These are phyloP conservation scores for Protomyces inouyei DNA, from an alignment of 1,139 yeast genomes.

Conservation along the genomic window DNA sequence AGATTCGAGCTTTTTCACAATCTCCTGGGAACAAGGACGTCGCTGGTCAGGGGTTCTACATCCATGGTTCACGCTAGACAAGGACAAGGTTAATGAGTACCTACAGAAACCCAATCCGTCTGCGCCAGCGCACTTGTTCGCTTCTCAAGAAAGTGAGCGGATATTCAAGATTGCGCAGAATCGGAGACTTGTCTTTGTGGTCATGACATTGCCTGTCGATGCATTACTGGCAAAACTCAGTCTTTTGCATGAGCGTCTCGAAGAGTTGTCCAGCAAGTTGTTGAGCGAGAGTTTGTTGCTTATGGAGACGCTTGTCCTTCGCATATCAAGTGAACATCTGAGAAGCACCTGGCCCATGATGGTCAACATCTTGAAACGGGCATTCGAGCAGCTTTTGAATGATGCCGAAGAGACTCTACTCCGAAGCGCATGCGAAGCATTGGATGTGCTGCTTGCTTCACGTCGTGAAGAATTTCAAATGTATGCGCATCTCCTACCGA, in stretches of 20 bases:
- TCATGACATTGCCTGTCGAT: slow-evolving; percentile 1
- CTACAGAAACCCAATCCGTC: slow-evolving; percentile 2
- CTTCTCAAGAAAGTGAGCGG: slow-evolving; percentile 1
- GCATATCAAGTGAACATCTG: slow-evolving; percentile 59
- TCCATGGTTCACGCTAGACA: background rate
- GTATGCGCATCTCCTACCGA: slow-evolving; percentile 34
- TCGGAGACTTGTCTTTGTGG: background rate
- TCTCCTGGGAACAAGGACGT: background rate
- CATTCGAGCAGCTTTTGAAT: slow-evolving; percentile 1
- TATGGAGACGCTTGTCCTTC: slow-evolving; percentile 58
- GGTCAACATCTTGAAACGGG: slow-evolving; percentile 35
- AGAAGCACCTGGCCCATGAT: slow-evolving; percentile 67
- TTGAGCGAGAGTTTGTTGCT: slow-evolving; percentile 51
- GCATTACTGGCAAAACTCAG: slow-evolving; percentile 49
- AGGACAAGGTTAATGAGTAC: slow-evolving; percentile 2
- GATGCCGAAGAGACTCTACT: slow-evolving; percentile 52
- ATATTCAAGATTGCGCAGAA: background rate
- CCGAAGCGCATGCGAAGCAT: slow-evolving; percentile 59
- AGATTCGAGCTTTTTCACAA: slow-evolving; percentile 2
- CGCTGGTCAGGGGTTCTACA: background rate
- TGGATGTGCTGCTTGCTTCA: slow-evolving; percentile 66
- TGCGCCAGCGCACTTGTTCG: slow-evolving; percentile 11
- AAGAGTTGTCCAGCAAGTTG: slow-evolving; percentile 35
- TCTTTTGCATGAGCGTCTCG: slow-evolving; percentile 38
- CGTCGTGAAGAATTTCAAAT: slow-evolving; percentile 74